A percentile compares a stretch with the other conserved stretches of the same genome.
phyloP scores from a whole-genome alignment of 2,329 filamentous ascomycete genomes.

The Talaromyces sp. region DNA sequence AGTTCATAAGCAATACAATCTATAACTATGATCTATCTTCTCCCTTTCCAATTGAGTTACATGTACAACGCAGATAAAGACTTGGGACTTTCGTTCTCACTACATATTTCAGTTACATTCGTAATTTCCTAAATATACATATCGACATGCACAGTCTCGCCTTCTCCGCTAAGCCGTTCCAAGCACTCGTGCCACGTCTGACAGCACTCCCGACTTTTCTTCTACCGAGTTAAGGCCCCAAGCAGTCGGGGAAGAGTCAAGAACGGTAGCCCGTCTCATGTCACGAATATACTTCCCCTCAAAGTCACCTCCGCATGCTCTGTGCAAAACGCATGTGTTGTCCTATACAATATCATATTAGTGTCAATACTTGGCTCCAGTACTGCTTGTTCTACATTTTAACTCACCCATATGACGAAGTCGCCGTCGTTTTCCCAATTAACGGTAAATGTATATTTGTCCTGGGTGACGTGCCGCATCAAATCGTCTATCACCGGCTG shows the following conservation, averaged over 20 bases:
- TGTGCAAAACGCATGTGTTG: constrained; percentile 58
- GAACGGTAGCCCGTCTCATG: constrained; percentile 57
- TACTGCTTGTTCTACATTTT: too few species aligned
- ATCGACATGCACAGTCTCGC: not conserved
- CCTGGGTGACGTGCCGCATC: constrained; percentile 48
- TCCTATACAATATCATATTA: constrained; percentile 29
- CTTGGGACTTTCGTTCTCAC: not conserved
- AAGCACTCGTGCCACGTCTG: not conserved
- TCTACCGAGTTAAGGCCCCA: constrained; percentile 44
- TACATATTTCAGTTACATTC: not conserved
- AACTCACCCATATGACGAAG: constrained; percentile 54
- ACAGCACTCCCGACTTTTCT: not conserved
- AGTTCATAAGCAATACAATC: not conserved
- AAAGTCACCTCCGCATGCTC: constrained; percentile 51
- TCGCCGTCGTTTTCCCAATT: constrained; percentile 53
- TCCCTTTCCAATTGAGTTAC: not conserved
- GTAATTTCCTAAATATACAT: not conserved
- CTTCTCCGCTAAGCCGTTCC: not conserved
- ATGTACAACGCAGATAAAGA: not conserved
- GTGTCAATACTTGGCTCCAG: not conserved
- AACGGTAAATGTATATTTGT: constrained; percentile 49
- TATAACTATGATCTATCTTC: not conserved
- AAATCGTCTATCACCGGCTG: constrained; percentile 36
- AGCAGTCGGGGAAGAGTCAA: constrained; percentile 46
- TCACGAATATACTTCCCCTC: constrained; percentile 53